Evolutionary conservation across 305 asterid genomes (phyloP).

Genomic region (Nicotiana rustica): DNA sequence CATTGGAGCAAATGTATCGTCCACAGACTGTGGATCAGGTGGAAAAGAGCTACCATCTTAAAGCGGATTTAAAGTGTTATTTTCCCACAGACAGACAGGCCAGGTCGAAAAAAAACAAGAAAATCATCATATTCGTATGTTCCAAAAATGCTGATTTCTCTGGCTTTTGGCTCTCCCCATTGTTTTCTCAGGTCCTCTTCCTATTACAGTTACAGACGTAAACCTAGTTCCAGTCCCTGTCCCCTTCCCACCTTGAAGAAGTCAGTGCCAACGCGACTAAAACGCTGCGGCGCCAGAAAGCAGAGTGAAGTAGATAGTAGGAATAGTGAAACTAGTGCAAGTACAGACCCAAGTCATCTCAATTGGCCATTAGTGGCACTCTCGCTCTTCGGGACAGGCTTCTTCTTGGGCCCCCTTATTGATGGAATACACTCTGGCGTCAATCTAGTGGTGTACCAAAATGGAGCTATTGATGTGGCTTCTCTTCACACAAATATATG

Average conservation of each 20-base stretch:
- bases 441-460: constrained; percentile 65
- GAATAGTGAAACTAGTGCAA: neutral
- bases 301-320: constrained; percentile 14
- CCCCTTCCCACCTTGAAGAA: neutral
- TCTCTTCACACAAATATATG: constrained; percentile 78
- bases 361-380: constrained; percentile 55
- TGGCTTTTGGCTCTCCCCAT: constrained; percentile 30
- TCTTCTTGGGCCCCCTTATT: constrained; percentile 65
- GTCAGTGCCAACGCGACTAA: neutral
- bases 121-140: neutral
- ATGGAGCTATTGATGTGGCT: constrained; percentile 69
- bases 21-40: neutral
- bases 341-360: constrained; percentile 28
- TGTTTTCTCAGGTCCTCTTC: constrained; percentile 15
- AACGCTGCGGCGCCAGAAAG: constrained; percentile 38
- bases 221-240: constrained; percentile 29
- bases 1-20: neutral
- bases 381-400: constrained; percentile 65
- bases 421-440: constrained; percentile 83
- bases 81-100: neutral
- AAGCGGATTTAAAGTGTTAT: neutral
- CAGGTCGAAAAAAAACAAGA: neutral
- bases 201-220: constrained; percentile 1
- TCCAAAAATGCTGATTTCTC: constrained; percentile 40
- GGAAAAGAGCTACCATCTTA: neutral